Evolutionary conservation across 176 grass and related monocot genomes (phyloP), one percentile per base, ranked within the genome.

Genomic region (Aegilops speltoides): DNA sequence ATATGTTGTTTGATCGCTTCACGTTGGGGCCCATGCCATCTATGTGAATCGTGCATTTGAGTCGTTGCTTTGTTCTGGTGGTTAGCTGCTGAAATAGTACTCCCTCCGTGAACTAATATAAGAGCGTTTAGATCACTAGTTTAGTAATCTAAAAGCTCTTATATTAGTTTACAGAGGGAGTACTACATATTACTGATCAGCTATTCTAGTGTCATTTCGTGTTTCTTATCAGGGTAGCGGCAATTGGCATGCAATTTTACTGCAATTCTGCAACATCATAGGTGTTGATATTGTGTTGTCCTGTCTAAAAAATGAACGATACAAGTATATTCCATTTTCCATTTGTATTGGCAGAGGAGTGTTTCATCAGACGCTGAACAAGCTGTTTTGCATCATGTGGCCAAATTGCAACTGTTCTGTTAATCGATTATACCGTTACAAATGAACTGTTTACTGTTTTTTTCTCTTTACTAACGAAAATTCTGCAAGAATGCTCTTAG

Each of bases 251-350:
- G 78, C 59, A 80, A 61, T 45, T 48, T 28, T 48, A 28, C 38
- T 80, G 78, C 59, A 80, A 61, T 46, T 48, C 40, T 64, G 41
- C 38, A 85, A 64, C 17, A 76, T 77, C 69, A 52, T 77, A 40
- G 20, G 7, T 85, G 64, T 13, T 5, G 12, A 64, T 36, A 45
- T 31, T 65, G 36, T 45, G 19, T 65, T 77, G 9, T 71, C 34
- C 10, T 64, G 38, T 75, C 54, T 74, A 75, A 70, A 70, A 22
- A 76, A 63, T 65, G 28, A 29, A 24, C 76, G 11, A 7, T 36
- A 57, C 19, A 36, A 25, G 28, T 52, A 8, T 50, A 71, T 40
- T 17, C 32, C 68, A 71, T 76, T 77, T 29, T 85, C 28, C 28
- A 64, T n/a, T 7, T 13, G 76, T 63, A 65, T 77, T 66, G 40